Evolutionary conservation across 108 stramenopile genomes (phyloP), one percentile per base, ranked within the genome.

Genomic region (Aureococcus anophagefferens): DNA sequence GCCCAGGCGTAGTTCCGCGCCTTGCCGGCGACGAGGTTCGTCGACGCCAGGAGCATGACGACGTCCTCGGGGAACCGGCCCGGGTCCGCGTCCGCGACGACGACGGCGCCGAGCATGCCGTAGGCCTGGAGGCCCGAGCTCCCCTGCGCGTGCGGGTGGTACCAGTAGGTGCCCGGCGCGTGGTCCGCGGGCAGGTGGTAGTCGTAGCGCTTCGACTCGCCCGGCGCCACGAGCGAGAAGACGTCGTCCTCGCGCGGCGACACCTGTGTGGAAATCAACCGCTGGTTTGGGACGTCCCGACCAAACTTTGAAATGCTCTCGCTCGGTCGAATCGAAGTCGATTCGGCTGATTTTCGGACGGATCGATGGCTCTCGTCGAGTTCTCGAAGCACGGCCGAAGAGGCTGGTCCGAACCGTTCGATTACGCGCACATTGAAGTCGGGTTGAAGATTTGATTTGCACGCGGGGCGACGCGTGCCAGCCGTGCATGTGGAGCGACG

Each of bases 401-500:
- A n/a, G n/a, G n/a, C n/a, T n/a, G n/a, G n/a, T n/a, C n/a, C n/a
- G n/a, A n/a, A n/a, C n/a, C n/a, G n/a, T n/a, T n/a, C n/a, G n/a
- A n/a, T n/a, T n/a, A n/a, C n/a, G n/a, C n/a, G n/a, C n/a, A n/a
- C n/a, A n/a, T n/a, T n/a, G n/a, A n/a, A n/a, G n/a, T n/a, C n/a
- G n/a, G n/a, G n/a, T n/a, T n/a, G n/a, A n/a, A n/a, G n/a, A n/a
- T n/a, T n/a, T n/a, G n/a, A n/a, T n/a, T n/a, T n/a, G n/a, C n/a
- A n/a, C n/a, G n/a, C n/a, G n/a, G 16, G 74, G 74, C 17, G 69
- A 70, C 3, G 69, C 69, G 69, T 75, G 74, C 37, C 68, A 34
- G 25, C 74, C 74, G 63, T 75, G 74, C 28, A 68, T 33, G 44
- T 75, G 74, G 0, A 75, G 37, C 11, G 34, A 35, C 30, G 74